A percentile compares a stretch with the other conserved stretches of the same genome.
These are phyloP conservation scores for Prunus mongolica DNA, from an alignment of 306 rosid genomes.

Conservation along the genomic window DNA sequence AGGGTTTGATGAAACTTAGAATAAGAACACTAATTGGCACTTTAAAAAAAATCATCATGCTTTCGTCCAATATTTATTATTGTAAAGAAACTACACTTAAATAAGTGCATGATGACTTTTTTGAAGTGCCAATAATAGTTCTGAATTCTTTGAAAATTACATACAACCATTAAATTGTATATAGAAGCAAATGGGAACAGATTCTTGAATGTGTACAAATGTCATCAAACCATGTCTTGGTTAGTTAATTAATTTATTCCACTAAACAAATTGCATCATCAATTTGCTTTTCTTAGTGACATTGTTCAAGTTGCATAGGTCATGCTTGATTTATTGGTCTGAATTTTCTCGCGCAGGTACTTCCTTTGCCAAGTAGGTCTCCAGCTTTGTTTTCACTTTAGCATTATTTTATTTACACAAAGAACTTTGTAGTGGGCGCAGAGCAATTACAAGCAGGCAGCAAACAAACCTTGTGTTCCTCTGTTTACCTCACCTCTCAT, in stretches of 20 bases:
- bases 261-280: slow-evolving; percentile 26
- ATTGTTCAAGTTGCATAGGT: slow-evolving; percentile 22
- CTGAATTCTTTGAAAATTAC: not conserved
- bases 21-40: too few relatives aligned
- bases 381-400: slow-evolving; percentile 6
- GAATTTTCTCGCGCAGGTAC: slow-evolving; percentile 10
- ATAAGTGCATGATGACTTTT: too few relatives aligned
- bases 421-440: slow-evolving; percentile 15
- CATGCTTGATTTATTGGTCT: slow-evolving; percentile 16
- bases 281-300: slow-evolving; percentile 15
- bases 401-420: not conserved
- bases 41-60: too few relatives aligned
- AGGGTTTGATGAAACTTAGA: too few relatives aligned
- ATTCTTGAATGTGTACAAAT: not conserved
- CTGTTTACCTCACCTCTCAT: slow-evolving; percentile 9
- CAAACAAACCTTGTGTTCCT: slow-evolving; percentile 10
- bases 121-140: not conserved
- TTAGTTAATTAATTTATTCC: slow-evolving; percentile 15
- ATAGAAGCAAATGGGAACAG: not conserved
- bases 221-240: not conserved
- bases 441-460: slow-evolving; percentile 9
- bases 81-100: too few relatives aligned
- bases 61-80: too few relatives aligned
- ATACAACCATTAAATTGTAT: not conserved
- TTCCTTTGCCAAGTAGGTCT: not conserved